Base-by-base conservation (phyloP, 768 basidiomycete genomes). In the Calocera cornea region DNA sequence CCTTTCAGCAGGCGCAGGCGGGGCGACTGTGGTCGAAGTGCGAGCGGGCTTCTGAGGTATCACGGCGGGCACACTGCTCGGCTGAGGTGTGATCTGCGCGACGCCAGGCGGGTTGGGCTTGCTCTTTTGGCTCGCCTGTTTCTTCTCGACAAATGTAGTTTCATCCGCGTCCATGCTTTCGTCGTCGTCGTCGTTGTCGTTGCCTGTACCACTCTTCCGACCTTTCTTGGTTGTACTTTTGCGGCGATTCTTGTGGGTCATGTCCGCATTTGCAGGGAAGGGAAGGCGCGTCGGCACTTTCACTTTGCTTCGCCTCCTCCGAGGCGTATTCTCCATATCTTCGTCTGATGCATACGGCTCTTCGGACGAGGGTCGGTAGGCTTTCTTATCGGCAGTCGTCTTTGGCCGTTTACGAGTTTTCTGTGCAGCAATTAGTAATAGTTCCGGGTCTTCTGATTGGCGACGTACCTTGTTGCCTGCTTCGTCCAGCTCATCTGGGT, bases 211-310 rank as follows among this genome's bases (percentile, higher is more conserved):
- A 22, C 54, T 60, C 54, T 60, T 60, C 14, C 54, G 54, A 33
- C 54, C 54, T 27, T 60, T 60, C 31, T 60, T 60, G 54, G 27
- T 33, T 11, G 54, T 60, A 27, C 54, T 60, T 27, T 60, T 60
- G 24, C 54, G 54, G 10, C 54, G 54, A 60, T 60, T 60, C 54
- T 60, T 60, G 54, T 60, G 54, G 16, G 5, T 60, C 54, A 60
- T 60, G 31, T 60, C 54, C 16, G 54, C 54, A 33, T 60, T 60
- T 2, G 54, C 54, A 7, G 54, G 54, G 54, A 60, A 60, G 31
- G 54, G 54, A 31, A 60, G 54, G 27, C 54, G 54, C 5, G 22
- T 22, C 24, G 54, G 54, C 10, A 16, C 27, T 33, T 60, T 60
- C 11, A 22, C 54, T 33, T 60, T 60, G 31, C 54, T 22, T 31